phyloP scores from a whole-genome alignment of 192 early-diverging fungal species.

The Backusella luteola region DNA sequence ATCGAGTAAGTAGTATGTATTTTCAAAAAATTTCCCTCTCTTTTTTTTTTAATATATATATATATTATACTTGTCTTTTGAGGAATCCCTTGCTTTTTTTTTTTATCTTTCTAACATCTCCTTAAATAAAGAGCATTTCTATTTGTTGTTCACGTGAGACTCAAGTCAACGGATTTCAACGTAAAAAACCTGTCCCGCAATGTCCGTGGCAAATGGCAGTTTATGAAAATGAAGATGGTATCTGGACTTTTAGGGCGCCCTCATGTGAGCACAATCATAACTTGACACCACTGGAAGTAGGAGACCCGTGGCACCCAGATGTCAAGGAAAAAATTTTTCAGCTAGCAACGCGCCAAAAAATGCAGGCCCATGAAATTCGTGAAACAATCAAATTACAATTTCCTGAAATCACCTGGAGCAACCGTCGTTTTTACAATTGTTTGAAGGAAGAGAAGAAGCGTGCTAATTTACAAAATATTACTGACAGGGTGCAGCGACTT shows the following conservation, averaged over 20 bases:
- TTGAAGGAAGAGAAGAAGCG: slow-evolving; percentile 51
- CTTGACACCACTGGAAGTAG: slow-evolving; percentile 39
- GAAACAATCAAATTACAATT: slow-evolving; percentile 51
- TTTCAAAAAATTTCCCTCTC: neutral
- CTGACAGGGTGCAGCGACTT: slow-evolving; percentile 40
- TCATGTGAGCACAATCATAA: slow-evolving; percentile 47
- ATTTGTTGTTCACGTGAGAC: slow-evolving; percentile 53
- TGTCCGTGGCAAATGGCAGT: slow-evolving; percentile 53
- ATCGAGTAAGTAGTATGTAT: slow-evolving; percentile 37
- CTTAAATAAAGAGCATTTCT: slow-evolving; percentile 41
- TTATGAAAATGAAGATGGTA: slow-evolving; percentile 38
- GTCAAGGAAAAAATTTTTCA: slow-evolving; percentile 43
- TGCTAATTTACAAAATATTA: slow-evolving; percentile 41
- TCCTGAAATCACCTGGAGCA: slow-evolving; percentile 54
- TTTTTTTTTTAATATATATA: neutral
- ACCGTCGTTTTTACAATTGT: slow-evolving; percentile 58
- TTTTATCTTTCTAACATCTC: neutral
- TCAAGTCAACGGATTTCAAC: slow-evolving; percentile 40
- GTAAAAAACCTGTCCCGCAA: slow-evolving; percentile 42
- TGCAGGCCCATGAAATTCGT: slow-evolving; percentile 36
- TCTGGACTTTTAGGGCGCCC: slow-evolving; percentile 45
- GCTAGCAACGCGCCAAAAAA: slow-evolving; percentile 37
- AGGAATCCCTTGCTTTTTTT: neutral
- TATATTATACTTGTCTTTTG: neutral
- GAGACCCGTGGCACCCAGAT: slow-evolving; percentile 37